Percentiles rank a stretch among this genome's conserved stretches.
These are phyloP conservation scores for Xenoacremonium recifei DNA, from an alignment of 2,329 filamentous ascomycete species.

Conservation along the genomic window DNA sequence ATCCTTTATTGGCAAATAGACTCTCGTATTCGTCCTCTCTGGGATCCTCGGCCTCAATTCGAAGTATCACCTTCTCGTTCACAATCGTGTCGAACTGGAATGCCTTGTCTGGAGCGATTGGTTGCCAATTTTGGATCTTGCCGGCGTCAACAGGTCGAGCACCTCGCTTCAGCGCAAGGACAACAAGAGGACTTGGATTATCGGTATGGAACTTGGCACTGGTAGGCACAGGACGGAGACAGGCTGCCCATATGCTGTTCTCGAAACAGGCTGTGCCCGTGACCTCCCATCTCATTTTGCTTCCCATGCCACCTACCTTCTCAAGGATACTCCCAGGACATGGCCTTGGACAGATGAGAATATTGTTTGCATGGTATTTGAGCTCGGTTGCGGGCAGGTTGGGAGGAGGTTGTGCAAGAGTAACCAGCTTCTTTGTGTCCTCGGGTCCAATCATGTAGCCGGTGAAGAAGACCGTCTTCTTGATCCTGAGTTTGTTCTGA, in stretches of 20 bases:
- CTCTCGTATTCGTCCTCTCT: slow-evolving; percentile 63
- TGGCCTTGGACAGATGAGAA: slow-evolving; percentile 81
- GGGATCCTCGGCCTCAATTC: slow-evolving; percentile 71
- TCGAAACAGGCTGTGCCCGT: slow-evolving; percentile 73
- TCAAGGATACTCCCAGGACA: slow-evolving; percentile 71
- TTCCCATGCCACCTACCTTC: slow-evolving; percentile 84
- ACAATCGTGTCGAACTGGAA: slow-evolving; percentile 81
- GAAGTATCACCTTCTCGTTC: slow-evolving; percentile 80
- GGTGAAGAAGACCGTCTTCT: slow-evolving; percentile 87
- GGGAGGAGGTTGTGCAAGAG: slow-evolving; percentile 63
- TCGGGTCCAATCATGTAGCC: slow-evolving; percentile 78
- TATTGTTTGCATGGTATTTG: slow-evolving; percentile 82
- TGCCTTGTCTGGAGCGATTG: slow-evolving; percentile 66
- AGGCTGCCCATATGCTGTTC: slow-evolving; percentile 83
- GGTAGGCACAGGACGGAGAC: slow-evolving; percentile 69
- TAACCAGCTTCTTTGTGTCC: slow-evolving; percentile 70
- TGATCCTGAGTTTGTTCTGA: slow-evolving; percentile 64
- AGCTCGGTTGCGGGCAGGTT: slow-evolving; percentile 67
- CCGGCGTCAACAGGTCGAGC: slow-evolving; percentile 76
- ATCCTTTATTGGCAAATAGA: slow-evolving; percentile 57
- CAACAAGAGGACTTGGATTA: slow-evolving; percentile 73
- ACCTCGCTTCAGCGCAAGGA: slow-evolving; percentile 76
- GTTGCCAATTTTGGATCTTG: slow-evolving; percentile 81
- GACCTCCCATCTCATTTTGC: slow-evolving; percentile 81
- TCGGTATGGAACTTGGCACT: slow-evolving; percentile 74